These are phyloP conservation scores for Eutrema heterophyllum DNA, from an alignment of 345 rosid species.

Conservation along the genomic window DNA sequence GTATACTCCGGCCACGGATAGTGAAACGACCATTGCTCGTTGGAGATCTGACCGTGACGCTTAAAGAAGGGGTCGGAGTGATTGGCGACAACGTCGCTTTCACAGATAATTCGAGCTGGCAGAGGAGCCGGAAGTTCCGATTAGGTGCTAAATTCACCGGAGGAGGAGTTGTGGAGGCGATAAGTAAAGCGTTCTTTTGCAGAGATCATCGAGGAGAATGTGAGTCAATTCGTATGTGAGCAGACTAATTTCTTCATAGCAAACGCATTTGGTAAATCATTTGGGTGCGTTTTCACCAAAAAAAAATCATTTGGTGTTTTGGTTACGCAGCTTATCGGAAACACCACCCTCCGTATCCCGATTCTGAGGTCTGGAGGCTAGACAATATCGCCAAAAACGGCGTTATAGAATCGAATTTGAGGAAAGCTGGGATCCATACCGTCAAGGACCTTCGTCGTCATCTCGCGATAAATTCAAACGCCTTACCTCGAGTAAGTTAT, in stretches of 20 bases:
- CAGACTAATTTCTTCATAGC: background rate
- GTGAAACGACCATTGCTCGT: conserved; percentile 53
- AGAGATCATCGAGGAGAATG: conserved; percentile 40
- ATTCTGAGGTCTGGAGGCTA: conserved; percentile 57
- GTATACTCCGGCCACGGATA: conserved; percentile 40
- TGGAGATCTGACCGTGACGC: conserved; percentile 41
- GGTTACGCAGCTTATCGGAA: conserved; percentile 48
- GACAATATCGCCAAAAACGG: conserved; percentile 50
- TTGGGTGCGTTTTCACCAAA: too few relatives aligned
- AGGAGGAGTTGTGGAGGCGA: conserved; percentile 43
- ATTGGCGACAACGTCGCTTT: conserved; percentile 32
- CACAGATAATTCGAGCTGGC: conserved; percentile 66
- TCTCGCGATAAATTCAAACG: too few relatives aligned
- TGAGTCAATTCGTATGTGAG: background rate
- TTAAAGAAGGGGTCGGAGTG: conserved; percentile 42
- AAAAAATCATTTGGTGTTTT: background rate
- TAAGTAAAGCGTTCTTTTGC: conserved; percentile 49
- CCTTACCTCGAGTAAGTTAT: too few relatives aligned
- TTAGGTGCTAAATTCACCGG: conserved; percentile 45
- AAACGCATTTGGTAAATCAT: background rate
- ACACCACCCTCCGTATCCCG: conserved; percentile 49
- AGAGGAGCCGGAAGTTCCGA: conserved; percentile 47
- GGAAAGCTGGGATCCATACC: too few relatives aligned
- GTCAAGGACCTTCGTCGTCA: too few relatives aligned
- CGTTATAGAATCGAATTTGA: conserved; percentile 13